phyloP scores from a whole-genome alignment of 805 yeast genomes.

The Metschnikowia anglica region DNA sequence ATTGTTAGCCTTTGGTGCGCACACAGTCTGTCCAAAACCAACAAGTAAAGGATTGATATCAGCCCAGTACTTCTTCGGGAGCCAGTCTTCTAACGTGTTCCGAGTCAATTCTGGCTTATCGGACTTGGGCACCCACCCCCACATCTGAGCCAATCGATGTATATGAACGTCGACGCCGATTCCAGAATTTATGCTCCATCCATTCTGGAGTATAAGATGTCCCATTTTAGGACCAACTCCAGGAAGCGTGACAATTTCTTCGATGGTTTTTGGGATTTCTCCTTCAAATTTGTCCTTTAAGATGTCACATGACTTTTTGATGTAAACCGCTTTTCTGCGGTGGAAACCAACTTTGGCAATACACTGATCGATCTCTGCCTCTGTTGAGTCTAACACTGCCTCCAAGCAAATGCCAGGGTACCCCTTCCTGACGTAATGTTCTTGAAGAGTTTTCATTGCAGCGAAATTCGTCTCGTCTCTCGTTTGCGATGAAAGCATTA shows the following conservation, averaged over 20 bases:
- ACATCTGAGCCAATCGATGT: conserved; percentile 74
- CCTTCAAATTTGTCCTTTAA: conserved; percentile 50
- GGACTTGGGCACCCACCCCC: conserved; percentile 66
- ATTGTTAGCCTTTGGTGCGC: conserved; percentile 65
- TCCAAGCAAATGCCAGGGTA: conserved; percentile 55
- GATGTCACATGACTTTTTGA: conserved; percentile 59
- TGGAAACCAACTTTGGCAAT: conserved; percentile 89
- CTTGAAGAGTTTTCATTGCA: conserved; percentile 65
- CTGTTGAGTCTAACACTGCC: conserved; percentile 51
- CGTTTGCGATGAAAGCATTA: conserved; percentile 90
- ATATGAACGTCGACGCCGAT: conserved; percentile 96
- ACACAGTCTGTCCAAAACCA: conserved; percentile 90
- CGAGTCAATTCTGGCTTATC: conserved; percentile 78
- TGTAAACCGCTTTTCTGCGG: conserved; percentile 68
- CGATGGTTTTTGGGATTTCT: conserved; percentile 72
- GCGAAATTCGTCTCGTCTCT: conserved; percentile 81
- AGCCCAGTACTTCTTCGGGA: conserved; percentile 72
- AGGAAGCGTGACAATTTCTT: conserved; percentile 66
- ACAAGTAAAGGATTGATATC: conserved; percentile 85
- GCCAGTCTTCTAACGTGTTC: conserved; percentile 64
- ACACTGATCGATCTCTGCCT: conserved; percentile 56
- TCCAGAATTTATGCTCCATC: conserved; percentile 75
- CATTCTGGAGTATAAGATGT: conserved; percentile 71
- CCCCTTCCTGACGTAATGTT: conserved; percentile 39
- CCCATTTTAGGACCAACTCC: conserved; percentile 99